Conservation (phyloP, 1,284 basidiomycete species). For the Leccinum pachyderme region DNA sequence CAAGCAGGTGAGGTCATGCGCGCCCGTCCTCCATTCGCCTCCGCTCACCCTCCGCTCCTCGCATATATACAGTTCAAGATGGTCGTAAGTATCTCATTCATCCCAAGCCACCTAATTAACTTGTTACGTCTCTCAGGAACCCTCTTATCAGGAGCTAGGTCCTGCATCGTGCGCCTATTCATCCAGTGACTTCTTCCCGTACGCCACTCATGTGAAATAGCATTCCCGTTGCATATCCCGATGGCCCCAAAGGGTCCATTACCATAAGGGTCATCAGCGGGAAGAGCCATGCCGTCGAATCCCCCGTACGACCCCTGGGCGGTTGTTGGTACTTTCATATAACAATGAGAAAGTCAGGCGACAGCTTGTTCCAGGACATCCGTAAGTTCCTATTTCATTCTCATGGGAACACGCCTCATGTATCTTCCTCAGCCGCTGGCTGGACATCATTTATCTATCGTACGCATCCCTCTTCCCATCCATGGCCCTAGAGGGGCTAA, state of each 20-base stretch:
- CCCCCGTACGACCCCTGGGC: conserved; percentile 86
- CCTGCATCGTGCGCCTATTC: conserved; percentile 48
- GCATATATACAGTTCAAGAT: conserved; percentile 68
- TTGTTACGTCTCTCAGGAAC: conserved; percentile 46
- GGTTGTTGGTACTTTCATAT: conserved; percentile 94
- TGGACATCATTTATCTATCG: conserved; percentile 86
- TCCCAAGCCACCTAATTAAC: neutral
- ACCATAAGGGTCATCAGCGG: conserved; percentile 88
- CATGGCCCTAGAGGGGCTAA: conserved; percentile 10
- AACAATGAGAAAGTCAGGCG: conserved; percentile 62
- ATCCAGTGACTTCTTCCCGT: conserved; percentile 2
- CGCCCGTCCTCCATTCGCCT: neutral
- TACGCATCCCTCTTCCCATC: conserved; percentile 35
- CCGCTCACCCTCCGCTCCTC: conserved; percentile 21
- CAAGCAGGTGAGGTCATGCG: conserved; percentile 46
- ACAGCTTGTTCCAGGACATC: conserved; percentile 80
- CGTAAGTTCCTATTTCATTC: conserved; percentile 48
- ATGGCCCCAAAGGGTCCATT: conserved; percentile 67
- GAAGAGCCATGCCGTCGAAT: conserved; percentile 80
- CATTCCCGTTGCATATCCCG: conserved; percentile 72
- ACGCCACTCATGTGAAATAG: conserved; percentile 38
- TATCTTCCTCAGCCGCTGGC: conserved; percentile 49
- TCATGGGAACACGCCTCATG: conserved; percentile 2
- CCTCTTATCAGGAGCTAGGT: conserved; percentile 74
- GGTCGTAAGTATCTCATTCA: conserved; percentile 48